These are phyloP conservation scores for Caulochytrium protostelioides DNA, from an alignment of 371 early-diverging fungal genomes.

Conservation along the genomic window DNA sequence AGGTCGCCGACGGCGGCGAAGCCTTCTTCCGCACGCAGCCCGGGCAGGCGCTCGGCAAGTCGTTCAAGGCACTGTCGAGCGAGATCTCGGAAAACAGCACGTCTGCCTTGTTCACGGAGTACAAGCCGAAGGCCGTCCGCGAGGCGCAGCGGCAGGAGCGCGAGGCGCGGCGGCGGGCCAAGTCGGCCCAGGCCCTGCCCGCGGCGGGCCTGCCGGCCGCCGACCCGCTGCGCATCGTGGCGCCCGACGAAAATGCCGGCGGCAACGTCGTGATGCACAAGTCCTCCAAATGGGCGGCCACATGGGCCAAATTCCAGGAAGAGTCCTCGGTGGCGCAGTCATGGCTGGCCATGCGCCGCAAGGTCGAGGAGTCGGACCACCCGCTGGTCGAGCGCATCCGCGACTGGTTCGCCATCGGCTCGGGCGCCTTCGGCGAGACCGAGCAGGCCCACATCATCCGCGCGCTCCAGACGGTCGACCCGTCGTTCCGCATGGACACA, in stretches of 20 bases:
- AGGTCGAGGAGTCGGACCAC: conserved; percentile 77
- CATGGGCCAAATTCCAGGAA: conserved; percentile 81
- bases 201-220: not conserved
- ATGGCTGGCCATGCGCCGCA: conserved; percentile 48
- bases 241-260: conserved; percentile 43
- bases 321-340: conserved; percentile 57
- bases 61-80: too few relatives aligned
- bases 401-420: conserved; percentile 14
- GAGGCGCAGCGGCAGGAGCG: conserved; percentile 9
- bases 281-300: conserved; percentile 71
- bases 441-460: conserved; percentile 79
- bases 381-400: conserved; percentile 59
- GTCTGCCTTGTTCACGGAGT: conserved; percentile 15
- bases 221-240: conserved; percentile 32
- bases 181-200: not conserved
- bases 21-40: too few relatives aligned
- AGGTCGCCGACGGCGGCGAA: too few relatives aligned
- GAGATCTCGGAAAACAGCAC: too few relatives aligned
- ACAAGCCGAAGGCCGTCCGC: conserved; percentile 15
- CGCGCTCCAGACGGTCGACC: conserved; percentile 61
- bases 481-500: conserved; percentile 55
- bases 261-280: conserved; percentile 69
- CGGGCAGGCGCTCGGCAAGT: conserved; percentile 59
- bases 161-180: conserved; percentile 1
- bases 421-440: conserved; percentile 70